Base-by-base conservation (phyloP, 1,139 yeast species). In the Suhomyces panamericanus region DNA sequence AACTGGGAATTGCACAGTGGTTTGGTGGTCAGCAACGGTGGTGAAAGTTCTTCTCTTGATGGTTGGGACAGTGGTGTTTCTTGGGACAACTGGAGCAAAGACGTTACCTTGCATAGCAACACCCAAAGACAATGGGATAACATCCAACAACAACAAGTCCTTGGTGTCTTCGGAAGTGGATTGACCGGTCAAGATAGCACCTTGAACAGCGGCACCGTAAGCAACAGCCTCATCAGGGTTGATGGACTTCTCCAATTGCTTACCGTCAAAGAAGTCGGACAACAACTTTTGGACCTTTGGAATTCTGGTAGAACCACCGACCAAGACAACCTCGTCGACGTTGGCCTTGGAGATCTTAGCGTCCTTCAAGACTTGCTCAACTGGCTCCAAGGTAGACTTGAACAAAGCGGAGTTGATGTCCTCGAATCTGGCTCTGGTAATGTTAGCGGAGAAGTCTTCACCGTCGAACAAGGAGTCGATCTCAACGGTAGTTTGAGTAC, bases 81-180 rank as follows among this genome's bases (percentile, higher is more conserved):
- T 90, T 83, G 98, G 98, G 64, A 93, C 96, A 75, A 93, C 97
- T 71, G 96, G 95, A 70, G 97, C 98, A 68, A 90, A 89, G 66
- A 93, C 93, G 78, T 91, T 91, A 81, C 98, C 98, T 82, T 91
- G 96, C 96, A 91, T 93, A 77, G 97, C 98, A 73, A 93, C 97
- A 88, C 99, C 99, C 70, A 91, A 83, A 62, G 98, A 90, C 73
- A 93, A 87, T 78, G 98, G 98, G 69, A 91, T 93, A 70, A 91
- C 98, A 82, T 91, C 98, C 78, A 91, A 87, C 75, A 91, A 85
- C 73, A 91, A 85, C 73, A 91, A 84, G 80, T 91, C 97, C 81
- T 91, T 88, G 77, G 98, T 86, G 80, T 90, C 96, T 62, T 88
- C 96, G 60, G 95, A 87, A 62, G 97, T 89, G 66, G 96, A 87